phyloP scores from a whole-genome alignment of 2,329 filamentous ascomycete genomes.

The Aciculosporium take region DNA sequence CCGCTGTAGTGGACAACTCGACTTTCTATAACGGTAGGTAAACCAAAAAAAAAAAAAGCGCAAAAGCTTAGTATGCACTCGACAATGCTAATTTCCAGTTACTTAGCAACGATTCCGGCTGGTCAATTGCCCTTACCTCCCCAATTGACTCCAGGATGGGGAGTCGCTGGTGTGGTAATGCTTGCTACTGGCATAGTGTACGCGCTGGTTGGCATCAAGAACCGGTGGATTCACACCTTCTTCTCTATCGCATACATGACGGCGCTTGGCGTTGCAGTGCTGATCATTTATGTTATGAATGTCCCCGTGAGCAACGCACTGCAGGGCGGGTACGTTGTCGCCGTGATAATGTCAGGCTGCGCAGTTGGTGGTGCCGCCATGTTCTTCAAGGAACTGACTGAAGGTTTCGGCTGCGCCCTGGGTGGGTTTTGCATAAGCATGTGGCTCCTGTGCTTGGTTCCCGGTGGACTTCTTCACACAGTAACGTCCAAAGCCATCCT shows the following conservation, averaged over 20 bases:
- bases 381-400: constrained; percentile 71
- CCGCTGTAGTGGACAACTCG: constrained; percentile 13
- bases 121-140: constrained; percentile 58
- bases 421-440: constrained; percentile 77
- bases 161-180: constrained; percentile 63
- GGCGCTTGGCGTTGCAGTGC: constrained; percentile 59
- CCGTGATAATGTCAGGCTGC: constrained; percentile 55
- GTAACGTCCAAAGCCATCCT: constrained; percentile 55
- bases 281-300: constrained; percentile 82
- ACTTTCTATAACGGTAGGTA: constrained; percentile 22
- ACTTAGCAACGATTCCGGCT: constrained; percentile 29
- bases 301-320: constrained; percentile 59
- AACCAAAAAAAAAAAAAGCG: neutral
- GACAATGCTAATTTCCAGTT: constrained; percentile 2
- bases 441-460: constrained; percentile 73
- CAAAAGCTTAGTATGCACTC: neutral
- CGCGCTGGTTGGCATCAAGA: constrained; percentile 69
- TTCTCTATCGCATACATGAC: constrained; percentile 64
- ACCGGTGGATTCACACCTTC: constrained; percentile 64
- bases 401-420: constrained; percentile 68
- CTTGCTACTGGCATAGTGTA: constrained; percentile 58
- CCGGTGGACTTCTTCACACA: constrained; percentile 57
- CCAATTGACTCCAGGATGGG: constrained; percentile 64
- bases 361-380: constrained; percentile 61
- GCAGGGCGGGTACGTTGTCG: constrained; percentile 79